These are phyloP conservation scores for Citrus cavaleriei DNA, from an alignment of 345 rosid genomes.

Conservation along the genomic window DNA sequence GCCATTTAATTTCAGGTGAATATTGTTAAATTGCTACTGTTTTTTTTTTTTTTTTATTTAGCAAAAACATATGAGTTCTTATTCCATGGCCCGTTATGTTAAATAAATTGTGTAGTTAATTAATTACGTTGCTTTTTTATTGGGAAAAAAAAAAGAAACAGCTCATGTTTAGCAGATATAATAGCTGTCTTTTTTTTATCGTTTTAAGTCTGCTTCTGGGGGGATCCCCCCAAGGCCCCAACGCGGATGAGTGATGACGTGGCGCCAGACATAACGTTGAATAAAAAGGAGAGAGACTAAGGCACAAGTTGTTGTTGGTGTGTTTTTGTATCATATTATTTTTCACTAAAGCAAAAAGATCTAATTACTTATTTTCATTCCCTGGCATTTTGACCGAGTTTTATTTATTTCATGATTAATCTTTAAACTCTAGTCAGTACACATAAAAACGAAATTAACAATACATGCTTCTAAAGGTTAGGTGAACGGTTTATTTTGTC, in stretches of 20 bases:
- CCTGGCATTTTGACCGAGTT: background rate
- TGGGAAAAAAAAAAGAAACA: slow-evolving; percentile 30
- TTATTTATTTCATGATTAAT: background rate
- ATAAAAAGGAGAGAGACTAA: background rate
- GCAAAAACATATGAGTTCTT: background rate
- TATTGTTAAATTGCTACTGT: background rate
- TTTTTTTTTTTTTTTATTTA: background rate
- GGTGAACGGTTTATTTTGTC: background rate
- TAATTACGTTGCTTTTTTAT: slow-evolving; percentile 6
- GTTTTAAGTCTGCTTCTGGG: slow-evolving; percentile 23
- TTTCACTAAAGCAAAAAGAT: background rate
- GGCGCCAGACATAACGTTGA: slow-evolving; percentile 31
- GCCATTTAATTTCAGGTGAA: slow-evolving; percentile 22
- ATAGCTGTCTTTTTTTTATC: slow-evolving; percentile 37
- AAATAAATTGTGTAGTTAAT: slow-evolving; percentile 8
- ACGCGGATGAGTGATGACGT: slow-evolving; percentile 31
- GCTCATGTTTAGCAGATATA: slow-evolving; percentile 27
- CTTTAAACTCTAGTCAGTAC: background rate
- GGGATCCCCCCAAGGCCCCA: slow-evolving; percentile 27
- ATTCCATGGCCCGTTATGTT: background rate
- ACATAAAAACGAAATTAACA: no score
- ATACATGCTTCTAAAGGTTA: background rate
- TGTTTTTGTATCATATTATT: background rate
- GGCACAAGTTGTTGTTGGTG: no score
- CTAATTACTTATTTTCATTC: background rate